A percentile compares a stretch with the other conserved stretches of the same genome.
These are phyloP conservation scores for Lachancea sp. DNA, from an alignment of 805 yeast species.

Conservation along the genomic window DNA sequence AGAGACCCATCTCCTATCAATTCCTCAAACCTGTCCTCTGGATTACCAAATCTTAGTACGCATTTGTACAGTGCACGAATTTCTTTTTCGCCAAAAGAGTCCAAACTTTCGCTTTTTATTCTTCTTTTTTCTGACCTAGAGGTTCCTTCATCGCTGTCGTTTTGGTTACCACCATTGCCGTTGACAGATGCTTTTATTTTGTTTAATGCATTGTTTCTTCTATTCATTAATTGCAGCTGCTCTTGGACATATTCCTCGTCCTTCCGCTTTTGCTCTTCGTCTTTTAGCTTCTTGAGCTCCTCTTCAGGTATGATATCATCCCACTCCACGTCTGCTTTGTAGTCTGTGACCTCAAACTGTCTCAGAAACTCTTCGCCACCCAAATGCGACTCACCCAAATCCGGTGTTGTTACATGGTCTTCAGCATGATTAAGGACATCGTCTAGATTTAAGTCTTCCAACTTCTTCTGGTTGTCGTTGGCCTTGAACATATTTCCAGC, in stretches of 20 bases:
- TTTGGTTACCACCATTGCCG: constrained; percentile 40
- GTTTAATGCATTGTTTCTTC: constrained; percentile 70
- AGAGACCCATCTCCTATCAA: constrained; percentile 85
- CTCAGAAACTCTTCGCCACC: constrained; percentile 97
- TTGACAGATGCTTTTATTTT: constrained; percentile 42
- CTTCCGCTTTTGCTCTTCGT: constrained; percentile 77
- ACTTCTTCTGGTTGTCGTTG: constrained; percentile 88
- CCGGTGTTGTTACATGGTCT: constrained; percentile 94
- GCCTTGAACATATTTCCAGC: constrained; percentile 98
- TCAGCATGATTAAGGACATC: constrained; percentile 96
- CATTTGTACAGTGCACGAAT: constrained; percentile 80
- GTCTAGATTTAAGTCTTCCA: constrained; percentile 91
- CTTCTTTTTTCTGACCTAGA: constrained; percentile 34
- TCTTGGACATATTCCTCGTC: constrained; percentile 85
- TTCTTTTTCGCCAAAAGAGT: constrained; percentile 74
- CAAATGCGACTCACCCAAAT: constrained; percentile 90
- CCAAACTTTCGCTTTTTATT: constrained; percentile 40
- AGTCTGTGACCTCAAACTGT: constrained; percentile 97
- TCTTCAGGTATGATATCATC: constrained; percentile 97
- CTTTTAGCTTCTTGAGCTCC: constrained; percentile 81
- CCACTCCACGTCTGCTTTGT: constrained; percentile 98
- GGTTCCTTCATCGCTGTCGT: constrained; percentile 35
- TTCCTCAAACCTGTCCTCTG: constrained; percentile 71
- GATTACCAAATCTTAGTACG: constrained; percentile 74
- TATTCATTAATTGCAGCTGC: constrained; percentile 79